Evolutionary conservation across 139 green algal species (phyloP), one percentile per base, ranked within the genome.

Genomic region (Picochlorum sp.): DNA sequence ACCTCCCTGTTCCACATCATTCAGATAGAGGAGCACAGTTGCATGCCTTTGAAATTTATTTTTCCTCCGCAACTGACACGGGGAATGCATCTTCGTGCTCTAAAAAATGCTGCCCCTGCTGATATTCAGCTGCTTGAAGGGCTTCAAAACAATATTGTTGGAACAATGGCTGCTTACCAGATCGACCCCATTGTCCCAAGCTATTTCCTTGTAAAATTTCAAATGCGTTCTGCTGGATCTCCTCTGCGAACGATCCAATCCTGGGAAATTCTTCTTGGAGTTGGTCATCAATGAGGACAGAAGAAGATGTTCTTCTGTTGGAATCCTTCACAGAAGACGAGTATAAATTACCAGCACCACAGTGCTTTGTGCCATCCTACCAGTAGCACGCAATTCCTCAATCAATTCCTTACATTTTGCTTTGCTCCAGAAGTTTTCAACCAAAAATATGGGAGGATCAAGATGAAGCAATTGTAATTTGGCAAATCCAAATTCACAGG

Each of bases 11-110:
- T 49, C 18, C 1, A 78, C 76, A 51, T 75, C 70, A 57, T 91
- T 91, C 9, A 91, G 66, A 64, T 93, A 93, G 6, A 88, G 30
- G 45, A 93, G 78, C 67, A 93, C 59, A 6, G 86, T 93, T 65
- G 81, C 86, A 10, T 72, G 65, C 4, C 86, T 73, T 68, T 93
- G 77, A 72, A 87, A 93, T 49, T 81, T 77, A 68, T 92, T 90
- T 90, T 24, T 70, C 30, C 0, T 14, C 59, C 13, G 74, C 84
- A 60, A 88, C 52, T 6, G 64, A 14, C 5, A 32, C 13, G 3
- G 84, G 84, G 66, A 90, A 90, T 2, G 66, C 84, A 30, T 90
- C 84, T 76, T 89, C 83, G 60, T 90, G 83, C 14, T 71, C 63
- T 34, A 87, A 44, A 64, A 90, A 90, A 60, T 88, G 68, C 66